Evolutionary conservation across 768 basidiomycete species (phyloP).

Genomic region (Russula emetica): DNA sequence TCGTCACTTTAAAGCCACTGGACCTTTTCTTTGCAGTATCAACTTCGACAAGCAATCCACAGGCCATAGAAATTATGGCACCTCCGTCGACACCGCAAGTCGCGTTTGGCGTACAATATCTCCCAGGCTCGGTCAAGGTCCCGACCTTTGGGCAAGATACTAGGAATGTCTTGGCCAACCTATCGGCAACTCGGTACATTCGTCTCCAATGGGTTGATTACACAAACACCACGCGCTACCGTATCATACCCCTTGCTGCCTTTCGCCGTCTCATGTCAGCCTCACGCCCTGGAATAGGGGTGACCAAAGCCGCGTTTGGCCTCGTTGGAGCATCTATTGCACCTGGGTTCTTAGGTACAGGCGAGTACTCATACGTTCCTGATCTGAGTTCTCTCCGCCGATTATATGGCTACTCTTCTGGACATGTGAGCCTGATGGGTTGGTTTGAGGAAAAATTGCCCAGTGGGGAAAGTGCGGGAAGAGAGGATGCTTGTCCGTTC

Average conservation of each 20-base stretch:
- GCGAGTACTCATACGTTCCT: constrained; percentile 57
- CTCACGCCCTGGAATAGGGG: constrained; percentile 48
- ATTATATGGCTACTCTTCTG: constrained; percentile 54
- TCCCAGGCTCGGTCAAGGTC: constrained; percentile 4
- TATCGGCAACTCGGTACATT: constrained; percentile 32
- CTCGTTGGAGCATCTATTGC: constrained; percentile 45
- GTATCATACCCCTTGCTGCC: constrained; percentile 52
- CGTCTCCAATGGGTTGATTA: constrained; percentile 67
- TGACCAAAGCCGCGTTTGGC: constrained; percentile 48
- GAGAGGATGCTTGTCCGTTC: constrained; percentile 31
- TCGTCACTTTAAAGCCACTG: too few relatives aligned
- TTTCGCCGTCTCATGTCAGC: constrained; percentile 51
- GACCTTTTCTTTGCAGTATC: not conserved
- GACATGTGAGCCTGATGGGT: constrained; percentile 61
- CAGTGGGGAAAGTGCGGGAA: constrained; percentile 34
- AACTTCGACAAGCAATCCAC: not conserved
- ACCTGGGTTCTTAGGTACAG: constrained; percentile 48
- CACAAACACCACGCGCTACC: constrained; percentile 53
- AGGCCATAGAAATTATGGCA: constrained; percentile 1
- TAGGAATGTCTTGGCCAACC: not conserved
- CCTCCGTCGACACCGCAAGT: constrained; percentile 6
- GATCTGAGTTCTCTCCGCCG: constrained; percentile 52
- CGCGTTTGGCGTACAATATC: constrained; percentile 13
- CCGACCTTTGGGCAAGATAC: constrained; percentile 2
- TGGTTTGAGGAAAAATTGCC: constrained; percentile 61